A percentile compares a stretch with the other conserved stretches of the same genome.
phyloP scores from a whole-genome alignment of 2,329 filamentous ascomycete genomes.

The Colletotrichum sp. region DNA sequence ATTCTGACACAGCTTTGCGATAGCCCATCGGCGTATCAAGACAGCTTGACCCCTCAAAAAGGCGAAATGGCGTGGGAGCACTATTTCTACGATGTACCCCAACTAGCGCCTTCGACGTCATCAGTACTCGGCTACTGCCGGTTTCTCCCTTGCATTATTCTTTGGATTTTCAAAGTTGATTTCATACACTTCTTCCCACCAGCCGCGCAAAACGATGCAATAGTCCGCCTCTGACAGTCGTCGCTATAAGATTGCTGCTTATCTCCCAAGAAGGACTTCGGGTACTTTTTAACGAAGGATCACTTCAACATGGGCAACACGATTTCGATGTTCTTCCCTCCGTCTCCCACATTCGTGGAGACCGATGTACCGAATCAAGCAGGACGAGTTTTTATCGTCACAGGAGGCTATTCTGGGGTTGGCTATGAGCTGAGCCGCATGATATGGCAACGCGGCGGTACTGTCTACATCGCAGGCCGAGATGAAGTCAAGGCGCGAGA shows the following conservation, averaged over 20 bases:
- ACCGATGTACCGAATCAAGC: neutral
- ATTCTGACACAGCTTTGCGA: no score
- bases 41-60: neutral
- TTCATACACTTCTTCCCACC: neutral
- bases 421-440: conserved; percentile 54
- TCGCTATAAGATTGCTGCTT: accelerated
- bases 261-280: neutral
- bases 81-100: neutral
- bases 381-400: conserved; percentile 46
- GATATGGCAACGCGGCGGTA: conserved; percentile 54
- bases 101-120: neutral
- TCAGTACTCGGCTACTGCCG: neutral
- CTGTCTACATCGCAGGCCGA: conserved; percentile 56
- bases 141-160: neutral
- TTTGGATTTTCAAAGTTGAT: neutral
- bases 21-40: neutral
- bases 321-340: neutral
- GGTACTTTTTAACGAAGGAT: neutral
- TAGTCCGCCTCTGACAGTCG: accelerated
- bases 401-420: conserved; percentile 37
- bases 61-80: neutral
- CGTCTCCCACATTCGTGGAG: neutral
- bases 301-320: neutral
- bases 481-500: conserved; percentile 37
- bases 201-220: neutral